phyloP scores from a whole-genome alignment of 2,329 filamentous ascomycete genomes.

The Hypoxylon sp. region DNA sequence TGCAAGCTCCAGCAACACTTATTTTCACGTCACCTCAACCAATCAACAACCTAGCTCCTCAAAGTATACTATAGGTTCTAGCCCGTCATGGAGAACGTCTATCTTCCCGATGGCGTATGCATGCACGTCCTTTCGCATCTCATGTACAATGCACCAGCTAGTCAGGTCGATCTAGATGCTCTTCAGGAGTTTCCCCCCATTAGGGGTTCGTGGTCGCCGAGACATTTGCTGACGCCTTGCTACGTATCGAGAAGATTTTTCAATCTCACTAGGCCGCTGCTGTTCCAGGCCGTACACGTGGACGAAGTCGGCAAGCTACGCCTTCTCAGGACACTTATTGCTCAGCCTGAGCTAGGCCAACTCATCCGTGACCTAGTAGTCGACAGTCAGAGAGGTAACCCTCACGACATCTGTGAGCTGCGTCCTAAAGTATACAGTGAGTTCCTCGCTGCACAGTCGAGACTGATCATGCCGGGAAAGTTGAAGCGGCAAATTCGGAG shows the following conservation, averaged over 20 bases:
- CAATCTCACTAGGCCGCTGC: neutral
- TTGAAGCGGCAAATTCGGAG: neutral
- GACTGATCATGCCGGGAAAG: neutral
- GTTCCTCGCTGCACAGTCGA: neutral
- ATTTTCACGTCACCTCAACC: too few relatives aligned
- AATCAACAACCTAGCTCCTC: too few relatives aligned
- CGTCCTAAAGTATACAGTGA: neutral
- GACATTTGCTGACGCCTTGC: neutral
- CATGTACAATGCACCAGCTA: too few relatives aligned
- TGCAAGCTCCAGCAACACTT: too few relatives aligned
- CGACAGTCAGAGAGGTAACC: neutral
- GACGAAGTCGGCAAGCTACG: neutral
- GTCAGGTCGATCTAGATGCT: too few relatives aligned
- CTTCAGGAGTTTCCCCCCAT: too few relatives aligned
- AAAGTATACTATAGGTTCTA: too few relatives aligned
- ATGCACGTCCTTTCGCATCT: too few relatives aligned
- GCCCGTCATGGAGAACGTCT: too few relatives aligned
- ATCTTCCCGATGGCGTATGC: too few relatives aligned
- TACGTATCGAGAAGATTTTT: slow-evolving; percentile 3
- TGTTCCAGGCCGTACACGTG: neutral
- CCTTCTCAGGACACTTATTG: neutral
- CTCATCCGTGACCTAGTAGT: neutral
- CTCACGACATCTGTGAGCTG: neutral
- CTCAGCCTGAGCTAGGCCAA: neutral
- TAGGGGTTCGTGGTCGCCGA: too few relatives aligned